Base-by-base conservation (phyloP, 495 filamentous ascomycete genomes). In the Darksidea phi region DNA sequence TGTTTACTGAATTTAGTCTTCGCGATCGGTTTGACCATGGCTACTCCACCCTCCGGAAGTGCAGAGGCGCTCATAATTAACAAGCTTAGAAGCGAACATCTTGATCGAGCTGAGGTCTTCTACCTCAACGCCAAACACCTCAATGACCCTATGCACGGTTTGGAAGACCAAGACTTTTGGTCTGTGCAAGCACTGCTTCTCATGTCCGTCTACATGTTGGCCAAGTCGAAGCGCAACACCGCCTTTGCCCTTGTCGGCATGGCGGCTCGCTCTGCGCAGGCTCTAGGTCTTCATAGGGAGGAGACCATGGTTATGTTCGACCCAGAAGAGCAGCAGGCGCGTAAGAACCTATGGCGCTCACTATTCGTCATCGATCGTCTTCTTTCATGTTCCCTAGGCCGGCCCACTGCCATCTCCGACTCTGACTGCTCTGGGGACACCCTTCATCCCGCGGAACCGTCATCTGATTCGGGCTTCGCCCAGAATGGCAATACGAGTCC, bases 131-230 rank as follows among this genome's bases (percentile, higher is more conserved):
- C 84, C 21, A 82, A 79, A 64, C 76, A 74, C 48, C 73, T 84
- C 48, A 76, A 73, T 32, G 79, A 85, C 49, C 79, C 82, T 6
- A 70, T 75, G 0, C 72, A 74, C n/a, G 81, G 81, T 12, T 79
- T 85, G 47, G 84, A 87, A 68, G 82, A 87, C 71, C 80, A 77
- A 45, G 79, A 81, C 47, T 81, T 86, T 59, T 85, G 82, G 82
- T 83, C 82, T 21, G 74, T 87, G 49, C 84, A 86, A 57, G 82
- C 82, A 17, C 71, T 86, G 54, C 74, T 80, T 0, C 68, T 87
- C 51, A 86, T 86, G 80, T 74, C 83, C 0, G 58, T 86, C 1
- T 87, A 84, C 59, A 83, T 79, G 79, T 70, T 86, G 17, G 69
- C 77, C 0, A 72, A 81, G 18, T 82, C 81, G 21, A 82, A 79